These are phyloP conservation scores for Lepidium africanum DNA, from an alignment of 345 rosid genomes.

Conservation along the genomic window DNA sequence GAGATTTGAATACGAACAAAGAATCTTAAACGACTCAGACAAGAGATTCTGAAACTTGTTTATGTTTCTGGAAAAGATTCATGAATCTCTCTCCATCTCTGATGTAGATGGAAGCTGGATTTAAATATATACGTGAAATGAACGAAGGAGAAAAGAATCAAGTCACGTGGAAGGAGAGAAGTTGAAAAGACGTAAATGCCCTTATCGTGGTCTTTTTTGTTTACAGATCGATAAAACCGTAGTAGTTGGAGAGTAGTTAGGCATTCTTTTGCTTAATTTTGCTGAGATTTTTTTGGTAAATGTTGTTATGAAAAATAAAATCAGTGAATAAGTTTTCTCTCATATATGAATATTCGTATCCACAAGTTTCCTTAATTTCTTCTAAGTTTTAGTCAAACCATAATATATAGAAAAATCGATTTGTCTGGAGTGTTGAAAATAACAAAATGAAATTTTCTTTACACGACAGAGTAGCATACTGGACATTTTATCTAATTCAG, in stretches of 20 bases:
- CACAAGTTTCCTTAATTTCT: conserved; percentile 6
- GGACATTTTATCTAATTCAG: no score
- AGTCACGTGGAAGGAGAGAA: conserved; percentile 25
- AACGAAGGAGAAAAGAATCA: conserved; percentile 6
- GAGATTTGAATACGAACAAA: conserved; percentile 1
- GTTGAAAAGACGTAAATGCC: neutral
- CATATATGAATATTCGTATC: neutral
- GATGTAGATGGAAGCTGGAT: conserved; percentile 5
- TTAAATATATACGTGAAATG: neutral
- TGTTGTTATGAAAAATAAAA: conserved; percentile 11
- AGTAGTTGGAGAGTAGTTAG: conserved; percentile 29
- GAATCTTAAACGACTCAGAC: conserved; percentile 15
- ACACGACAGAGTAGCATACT: no score
- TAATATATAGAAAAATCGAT: no score
- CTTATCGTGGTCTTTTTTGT: neutral
- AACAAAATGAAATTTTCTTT: no score
- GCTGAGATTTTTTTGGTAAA: conserved; percentile 15
- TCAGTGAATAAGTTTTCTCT: neutral
- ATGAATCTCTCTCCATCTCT: conserved; percentile 13
- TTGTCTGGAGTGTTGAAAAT: no score
- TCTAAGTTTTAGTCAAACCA: conserved; percentile 4
- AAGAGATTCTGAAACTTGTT: conserved; percentile 22
- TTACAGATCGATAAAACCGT: conserved; percentile 10
- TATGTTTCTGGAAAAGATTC: conserved; percentile 25
- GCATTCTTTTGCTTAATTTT: conserved; percentile 9